Base-by-base conservation (phyloP, 768 basidiomycete genomes). In the Tulasnella sp. region DNA sequence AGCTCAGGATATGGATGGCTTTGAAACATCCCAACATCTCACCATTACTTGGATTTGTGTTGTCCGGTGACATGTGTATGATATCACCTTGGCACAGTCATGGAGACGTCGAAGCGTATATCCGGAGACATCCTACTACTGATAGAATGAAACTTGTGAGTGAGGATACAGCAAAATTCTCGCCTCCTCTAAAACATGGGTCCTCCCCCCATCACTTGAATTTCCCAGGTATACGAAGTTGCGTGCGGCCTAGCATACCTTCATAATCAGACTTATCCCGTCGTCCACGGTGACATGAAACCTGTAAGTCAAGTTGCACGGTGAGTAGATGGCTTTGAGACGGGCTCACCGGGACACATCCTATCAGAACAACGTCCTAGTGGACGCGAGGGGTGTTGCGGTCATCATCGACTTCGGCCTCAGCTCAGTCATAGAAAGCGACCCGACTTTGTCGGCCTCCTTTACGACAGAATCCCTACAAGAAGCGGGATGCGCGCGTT, bases 331-430 rank as follows among this genome's bases (percentile, higher is more conserved):
- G 32, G 11, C 7, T 35, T 4, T 17, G 9, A n/a, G 52, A 32
- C 19, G 42, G 2, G 44, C 19, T n/a, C 3, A 47, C 11, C 42
- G 42, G 16, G 5, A 17, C n/a, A 7, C 14, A 16, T 5, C n/a
- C 42, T 34, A 32, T 16, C 26, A 66, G 71, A 32, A 41, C 19
- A 72, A 72, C 41, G 39, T 72, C 16, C 68, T 72, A 29, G 63
- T 72, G 8, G 35, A 69, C 71, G 35, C 16, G 34, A 34, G 35
- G 1, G 67, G 67, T 22, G 12, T 17, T 41, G 39, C 71, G 17
- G 34, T 29, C 3, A 63, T 72, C 22, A 40, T 36, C 62, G 71
- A 72, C 26, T 72, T 72, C 67, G 71, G 71, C 19, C 36, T 72
- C n/a, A 66, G 62, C 26, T 29, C 32, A 67, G 26, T 67, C 37